phyloP scores from a whole-genome alignment of 768 basidiomycete genomes.

The Mycena haematopus region DNA sequence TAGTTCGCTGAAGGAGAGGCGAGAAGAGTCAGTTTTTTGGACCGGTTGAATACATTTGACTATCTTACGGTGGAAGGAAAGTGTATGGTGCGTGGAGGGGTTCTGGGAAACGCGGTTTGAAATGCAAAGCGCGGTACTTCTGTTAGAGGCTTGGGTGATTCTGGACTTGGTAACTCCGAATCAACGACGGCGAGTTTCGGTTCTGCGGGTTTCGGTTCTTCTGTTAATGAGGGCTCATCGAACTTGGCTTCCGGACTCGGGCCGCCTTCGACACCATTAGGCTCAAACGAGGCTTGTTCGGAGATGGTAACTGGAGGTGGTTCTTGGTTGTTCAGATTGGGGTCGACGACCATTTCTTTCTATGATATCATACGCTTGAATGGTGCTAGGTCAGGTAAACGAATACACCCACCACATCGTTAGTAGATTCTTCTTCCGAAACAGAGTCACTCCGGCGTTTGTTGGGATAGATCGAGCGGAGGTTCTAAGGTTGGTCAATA shows the following conservation, averaged over 20 bases:
- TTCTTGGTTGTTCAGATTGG: neutral
- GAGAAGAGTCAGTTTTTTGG: neutral
- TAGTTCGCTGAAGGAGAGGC: constrained; percentile 11
- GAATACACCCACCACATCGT: neutral
- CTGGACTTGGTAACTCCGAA: too few relatives aligned
- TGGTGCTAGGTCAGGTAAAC: neutral
- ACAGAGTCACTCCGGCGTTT: constrained; percentile 45
- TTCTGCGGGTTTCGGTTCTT: neutral
- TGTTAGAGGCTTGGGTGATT: neutral
- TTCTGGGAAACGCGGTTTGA: neutral
- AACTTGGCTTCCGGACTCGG: neutral
- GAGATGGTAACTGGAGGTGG: neutral
- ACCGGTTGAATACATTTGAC: neutral
- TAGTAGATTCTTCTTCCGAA: constrained; percentile 29
- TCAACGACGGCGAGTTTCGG: neutral
- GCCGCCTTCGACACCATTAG: neutral
- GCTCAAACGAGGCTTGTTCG: neutral
- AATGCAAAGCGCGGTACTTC: constrained; percentile 19
- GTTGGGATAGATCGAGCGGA: constrained; percentile 54
- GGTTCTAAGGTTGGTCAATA: constrained; percentile 43
- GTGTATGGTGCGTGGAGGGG: constrained; percentile 18
- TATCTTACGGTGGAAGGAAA: constrained; percentile 21
- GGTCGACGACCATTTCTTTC: neutral
- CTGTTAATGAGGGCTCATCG: neutral
- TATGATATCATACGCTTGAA: neutral